phyloP scores from a whole-genome alignment of 345 rosid genomes.

The Carallia pectinifolia region DNA sequence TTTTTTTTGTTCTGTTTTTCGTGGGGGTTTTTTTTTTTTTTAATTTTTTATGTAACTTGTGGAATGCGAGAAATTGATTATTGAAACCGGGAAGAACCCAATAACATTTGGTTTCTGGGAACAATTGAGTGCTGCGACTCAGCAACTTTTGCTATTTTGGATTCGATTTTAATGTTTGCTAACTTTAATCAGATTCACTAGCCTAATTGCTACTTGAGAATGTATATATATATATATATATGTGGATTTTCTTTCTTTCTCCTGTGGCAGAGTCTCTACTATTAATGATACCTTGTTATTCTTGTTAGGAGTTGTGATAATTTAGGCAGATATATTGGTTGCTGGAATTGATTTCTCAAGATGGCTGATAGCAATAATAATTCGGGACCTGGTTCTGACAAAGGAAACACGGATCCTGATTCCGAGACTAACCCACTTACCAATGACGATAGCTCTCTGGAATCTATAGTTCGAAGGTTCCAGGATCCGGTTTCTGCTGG shows the following conservation, averaged over 20 bases:
- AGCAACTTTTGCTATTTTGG: no score
- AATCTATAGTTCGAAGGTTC: constrained; percentile 55
- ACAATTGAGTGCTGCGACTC: no score
- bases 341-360: constrained; percentile 19
- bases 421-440: constrained; percentile 28
- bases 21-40: no score
- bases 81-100: no score
- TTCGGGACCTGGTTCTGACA: constrained; percentile 49
- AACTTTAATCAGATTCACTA: no score
- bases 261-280: neutral
- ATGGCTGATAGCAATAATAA: constrained; percentile 54
- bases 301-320: constrained; percentile 4
- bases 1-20: no score
- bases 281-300: neutral
- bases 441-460: constrained; percentile 56
- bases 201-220: no score
- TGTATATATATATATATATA: no score
- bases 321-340: neutral
- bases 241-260: neutral
- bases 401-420: constrained; percentile 51
- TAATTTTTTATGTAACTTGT: no score
- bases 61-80: no score
- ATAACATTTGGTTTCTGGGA: no score
- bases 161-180: no score
- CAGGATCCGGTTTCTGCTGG: constrained; percentile 57